Base-by-base conservation (phyloP, 2,329 filamentous ascomycete genomes). In the Fusarium sacchari region DNA sequence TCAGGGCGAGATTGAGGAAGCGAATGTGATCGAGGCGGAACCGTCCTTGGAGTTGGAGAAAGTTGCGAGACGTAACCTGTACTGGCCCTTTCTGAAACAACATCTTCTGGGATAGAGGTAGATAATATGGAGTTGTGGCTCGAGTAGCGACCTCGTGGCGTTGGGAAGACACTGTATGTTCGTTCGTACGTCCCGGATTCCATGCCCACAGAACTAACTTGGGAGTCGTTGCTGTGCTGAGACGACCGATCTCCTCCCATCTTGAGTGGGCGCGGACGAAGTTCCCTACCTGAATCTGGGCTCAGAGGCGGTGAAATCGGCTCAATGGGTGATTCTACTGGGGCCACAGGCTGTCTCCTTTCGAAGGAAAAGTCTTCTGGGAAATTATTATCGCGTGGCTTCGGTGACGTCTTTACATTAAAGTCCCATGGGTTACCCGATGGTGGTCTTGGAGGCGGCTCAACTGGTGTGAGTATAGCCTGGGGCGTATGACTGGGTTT, bases 341-440 rank as follows among this genome's bases (percentile, higher is more conserved):
- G 68, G 26, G 67, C 71, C 20, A 78, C 77, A 13, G 77, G 74
- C 39, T 75, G 72, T 28, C 78, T 69, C 32, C 79, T 74, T 49
- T 78, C 71, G 20, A 77, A 73, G 22, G 76, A 67, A 15, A 76
- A 73, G 39, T 78, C 74, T 14, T 73, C 76, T 24, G 71, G 49
- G 37, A 70, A 68, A 6, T 72, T 71, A 7, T 59, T 71, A 37
- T 79, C 77, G 10, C 67, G 67, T n/a, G 58, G 64, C 22, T 58
- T 60, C 24, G 76, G 76, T 24, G 73, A 68, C 36, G 67, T 34
- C 34, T 67, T 67, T 24, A 66, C 36, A 39, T 64, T 65, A 40
- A 82, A 74, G 64, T 86, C 82, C 85, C 85, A 87, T 12, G 85
- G 84, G 59, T 86, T 83, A 17, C 79, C 67, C 12, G 83, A 84